These are phyloP conservation scores for Diaporthe batatas DNA, from an alignment of 2,329 filamentous ascomycete species.

Conservation along the genomic window DNA sequence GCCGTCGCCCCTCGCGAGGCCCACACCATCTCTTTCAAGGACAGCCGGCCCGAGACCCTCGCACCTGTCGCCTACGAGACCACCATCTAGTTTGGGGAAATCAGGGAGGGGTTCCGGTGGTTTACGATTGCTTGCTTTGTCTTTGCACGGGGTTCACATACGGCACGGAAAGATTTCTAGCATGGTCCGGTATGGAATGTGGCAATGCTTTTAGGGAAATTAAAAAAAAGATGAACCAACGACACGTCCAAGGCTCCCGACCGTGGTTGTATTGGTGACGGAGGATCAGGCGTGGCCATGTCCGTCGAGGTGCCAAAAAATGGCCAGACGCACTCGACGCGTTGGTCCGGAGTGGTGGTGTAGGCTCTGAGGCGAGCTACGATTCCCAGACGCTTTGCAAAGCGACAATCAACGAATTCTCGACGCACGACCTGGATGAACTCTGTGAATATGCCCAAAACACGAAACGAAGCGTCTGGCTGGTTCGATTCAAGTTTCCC, in stretches of 20 bases:
- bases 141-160: conserved; percentile 53
- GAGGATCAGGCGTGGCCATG: conserved; percentile 39
- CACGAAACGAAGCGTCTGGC: not conserved
- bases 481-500: not conserved
- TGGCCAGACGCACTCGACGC: conserved; percentile 26
- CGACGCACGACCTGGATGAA: not conserved
- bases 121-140: conserved; percentile 50
- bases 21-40: conserved; percentile 82
- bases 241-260: conserved; percentile 42
- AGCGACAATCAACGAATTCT: conserved; percentile 39
- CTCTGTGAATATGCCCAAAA: conserved; percentile 22
- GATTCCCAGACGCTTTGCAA: conserved; percentile 29
- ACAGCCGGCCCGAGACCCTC: conserved; percentile 91
- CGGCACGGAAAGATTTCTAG: conserved; percentile 52
- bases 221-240: conserved; percentile 49
- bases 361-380: conserved; percentile 12
- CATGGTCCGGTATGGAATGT: conserved; percentile 51
- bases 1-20: conserved; percentile 84
- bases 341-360: conserved; percentile 21
- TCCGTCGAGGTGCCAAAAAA: conserved; percentile 11
- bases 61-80: conserved; percentile 97
- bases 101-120: conserved; percentile 43
- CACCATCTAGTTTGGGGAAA: conserved; percentile 79
- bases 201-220: conserved; percentile 51
- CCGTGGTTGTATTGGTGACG: conserved; percentile 35